Conservation (phyloP, 495 filamentous ascomycete genomes). For the Daldinia concentrica region DNA sequence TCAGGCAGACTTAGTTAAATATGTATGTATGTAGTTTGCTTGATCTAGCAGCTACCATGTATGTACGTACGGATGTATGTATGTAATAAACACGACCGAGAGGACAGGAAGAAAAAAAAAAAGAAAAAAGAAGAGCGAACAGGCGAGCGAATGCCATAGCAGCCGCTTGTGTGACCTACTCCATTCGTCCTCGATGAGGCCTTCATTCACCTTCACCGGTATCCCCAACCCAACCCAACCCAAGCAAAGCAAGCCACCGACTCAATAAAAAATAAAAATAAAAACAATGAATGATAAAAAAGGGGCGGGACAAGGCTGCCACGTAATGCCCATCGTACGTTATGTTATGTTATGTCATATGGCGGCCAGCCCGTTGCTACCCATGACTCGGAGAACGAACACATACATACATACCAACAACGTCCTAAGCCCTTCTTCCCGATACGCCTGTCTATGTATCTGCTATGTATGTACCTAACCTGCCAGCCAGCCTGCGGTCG, state of each 20-base stretch:
- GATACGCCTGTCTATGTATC: neutral
- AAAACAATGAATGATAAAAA: too few relatives aligned
- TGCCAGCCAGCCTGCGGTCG: too few relatives aligned
- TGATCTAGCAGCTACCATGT: too few relatives aligned
- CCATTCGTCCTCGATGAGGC: constrained; percentile 14
- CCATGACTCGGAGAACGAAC: neutral
- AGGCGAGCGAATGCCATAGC: neutral
- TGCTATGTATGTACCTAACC: neutral
- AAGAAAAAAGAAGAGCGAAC: neutral
- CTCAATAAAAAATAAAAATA: too few relatives aligned
- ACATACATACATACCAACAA: too few relatives aligned
- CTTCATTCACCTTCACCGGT: constrained; percentile 20
- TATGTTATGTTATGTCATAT: neutral
- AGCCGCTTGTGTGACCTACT: constrained; percentile 36
- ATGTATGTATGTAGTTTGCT: too few relatives aligned
- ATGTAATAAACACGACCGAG: too few relatives aligned
- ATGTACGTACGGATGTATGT: too few relatives aligned
- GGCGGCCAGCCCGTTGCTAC: neutral
- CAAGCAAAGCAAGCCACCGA: neutral
- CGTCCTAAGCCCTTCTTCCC: neutral
- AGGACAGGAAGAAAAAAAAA: neutral
- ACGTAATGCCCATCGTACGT: constrained; percentile 12
- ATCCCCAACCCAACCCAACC: neutral
- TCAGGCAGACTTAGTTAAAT: neutral
- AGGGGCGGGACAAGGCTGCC: neutral